Conservation (phyloP, 1,284 basidiomycete species). For the Fomitopsis betulina region DNA sequence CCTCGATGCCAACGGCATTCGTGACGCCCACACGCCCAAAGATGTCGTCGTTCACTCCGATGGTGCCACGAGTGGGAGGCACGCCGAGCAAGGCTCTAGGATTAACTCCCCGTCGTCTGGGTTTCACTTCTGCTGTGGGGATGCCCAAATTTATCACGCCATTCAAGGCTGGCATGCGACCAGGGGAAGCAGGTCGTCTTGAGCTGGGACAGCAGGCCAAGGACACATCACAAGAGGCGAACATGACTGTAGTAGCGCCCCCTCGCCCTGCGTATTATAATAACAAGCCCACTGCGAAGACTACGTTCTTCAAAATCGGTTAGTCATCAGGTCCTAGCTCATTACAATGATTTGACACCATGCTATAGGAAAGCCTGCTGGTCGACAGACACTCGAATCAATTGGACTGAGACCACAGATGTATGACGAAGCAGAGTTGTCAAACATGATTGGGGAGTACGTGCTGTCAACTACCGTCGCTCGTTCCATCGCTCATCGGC, state of each 20-base stretch:
- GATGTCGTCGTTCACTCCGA: slow-evolving; percentile 12
- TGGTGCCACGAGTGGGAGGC: not conserved
- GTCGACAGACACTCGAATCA: not conserved
- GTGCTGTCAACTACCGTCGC: not conserved
- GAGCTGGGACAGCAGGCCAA: slow-evolving; percentile 23
- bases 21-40: slow-evolving; percentile 4
- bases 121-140: slow-evolving; percentile 9
- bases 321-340: slow-evolving; percentile 21
- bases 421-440: not conserved
- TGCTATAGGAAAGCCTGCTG: not conserved
- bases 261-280: not conserved
- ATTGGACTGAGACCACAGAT: not conserved
- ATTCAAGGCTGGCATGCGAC: slow-evolving; percentile 58
- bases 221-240: not conserved
- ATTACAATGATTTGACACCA: not conserved
- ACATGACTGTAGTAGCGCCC: not conserved
- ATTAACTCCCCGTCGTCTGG: slow-evolving; percentile 28
- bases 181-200: slow-evolving; percentile 46
- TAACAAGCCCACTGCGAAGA: slow-evolving; percentile 17
- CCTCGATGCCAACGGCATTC: slow-evolving; percentile 7
- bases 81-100: slow-evolving; percentile 33
- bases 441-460: not conserved
- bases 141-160: slow-evolving; percentile 58
- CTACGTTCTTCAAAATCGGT: slow-evolving; percentile 44
- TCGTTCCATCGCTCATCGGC: not conserved